A percentile compares a stretch with the other conserved stretches of the same genome.
phyloP scores from a whole-genome alignment of 2,329 filamentous ascomycete genomes.

The Calcarisporium arbuscula region DNA sequence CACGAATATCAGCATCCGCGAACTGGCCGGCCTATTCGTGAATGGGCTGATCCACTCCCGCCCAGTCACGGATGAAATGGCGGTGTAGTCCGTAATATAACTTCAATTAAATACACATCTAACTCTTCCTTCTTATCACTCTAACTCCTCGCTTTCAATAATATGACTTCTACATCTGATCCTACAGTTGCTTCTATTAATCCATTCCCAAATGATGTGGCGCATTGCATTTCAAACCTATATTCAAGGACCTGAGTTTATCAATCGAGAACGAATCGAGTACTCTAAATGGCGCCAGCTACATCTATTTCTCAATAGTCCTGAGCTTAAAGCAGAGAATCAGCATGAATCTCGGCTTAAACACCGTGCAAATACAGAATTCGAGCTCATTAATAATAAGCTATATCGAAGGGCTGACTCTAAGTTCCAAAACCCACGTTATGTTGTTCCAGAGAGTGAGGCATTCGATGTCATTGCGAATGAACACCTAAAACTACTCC shows the following conservation, averaged over 20 bases:
- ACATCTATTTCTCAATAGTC: slow-evolving; percentile 3
- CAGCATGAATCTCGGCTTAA: slow-evolving; percentile 3
- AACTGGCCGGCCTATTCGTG: no score
- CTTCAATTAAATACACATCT: no score
- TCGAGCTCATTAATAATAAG: slow-evolving; percentile 5
- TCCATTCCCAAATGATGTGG: slow-evolving; percentile 5
- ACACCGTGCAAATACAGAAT: slow-evolving; percentile 1
- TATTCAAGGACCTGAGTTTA: not conserved
- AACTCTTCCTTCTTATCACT: no score
- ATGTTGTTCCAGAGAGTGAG: slow-evolving; percentile 2
- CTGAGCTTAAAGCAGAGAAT: slow-evolving; percentile 3
- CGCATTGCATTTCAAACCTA: slow-evolving; percentile 1
- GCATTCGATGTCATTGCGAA: slow-evolving; percentile 5
- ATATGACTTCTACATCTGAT: no score
- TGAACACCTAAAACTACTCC: slow-evolving; percentile 5
- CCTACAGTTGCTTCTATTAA: slow-evolving; percentile 2
- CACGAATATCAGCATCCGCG: no score
- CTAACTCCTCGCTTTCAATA: no score
- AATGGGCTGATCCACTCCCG: no score
- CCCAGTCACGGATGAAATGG: no score
- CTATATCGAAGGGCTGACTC: slow-evolving; percentile 4
- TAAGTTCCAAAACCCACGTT: slow-evolving; percentile 3
- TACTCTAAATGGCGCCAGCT: slow-evolving; percentile 1
- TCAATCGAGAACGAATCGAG: slow-evolving; percentile 3
- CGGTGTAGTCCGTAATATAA: no score